These are phyloP conservation scores for Kuraishia cidri DNA, from an alignment of 805 yeast genomes.

Conservation along the genomic window DNA sequence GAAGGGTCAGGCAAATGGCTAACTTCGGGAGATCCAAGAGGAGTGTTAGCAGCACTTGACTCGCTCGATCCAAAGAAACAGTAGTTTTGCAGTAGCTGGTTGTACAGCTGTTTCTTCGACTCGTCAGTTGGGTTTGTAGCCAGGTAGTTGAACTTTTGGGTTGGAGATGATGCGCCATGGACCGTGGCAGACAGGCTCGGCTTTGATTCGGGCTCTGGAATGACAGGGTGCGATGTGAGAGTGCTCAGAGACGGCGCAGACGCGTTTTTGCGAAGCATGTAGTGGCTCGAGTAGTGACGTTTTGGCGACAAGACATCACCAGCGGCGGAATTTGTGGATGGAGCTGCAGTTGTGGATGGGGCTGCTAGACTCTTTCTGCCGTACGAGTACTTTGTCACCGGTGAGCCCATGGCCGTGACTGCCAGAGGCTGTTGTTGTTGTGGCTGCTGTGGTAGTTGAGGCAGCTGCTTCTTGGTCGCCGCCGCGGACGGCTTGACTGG, in stretches of 20 bases:
- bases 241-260: conserved; percentile 11
- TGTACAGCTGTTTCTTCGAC: conserved; percentile 4
- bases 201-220: too few relatives aligned
- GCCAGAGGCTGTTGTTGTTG: not conserved
- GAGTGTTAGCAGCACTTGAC: conserved; percentile 2
- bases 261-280: conserved; percentile 15
- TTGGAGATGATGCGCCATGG: conserved; percentile 1
- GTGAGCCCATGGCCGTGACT: not conserved
- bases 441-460: not conserved
- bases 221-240: not conserved
- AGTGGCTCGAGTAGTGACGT: conserved; percentile 11
- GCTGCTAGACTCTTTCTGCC: not conserved
- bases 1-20: not conserved
- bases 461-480: not conserved
- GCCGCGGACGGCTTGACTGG: not conserved
- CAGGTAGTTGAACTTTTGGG: conserved; percentile 2
- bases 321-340: not conserved
- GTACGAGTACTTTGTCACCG: not conserved
- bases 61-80: conserved; percentile 18
- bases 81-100: conserved; percentile 13
- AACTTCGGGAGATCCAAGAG: conserved; percentile 3
- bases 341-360: not conserved
- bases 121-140: conserved; percentile 11
- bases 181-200: too few relatives aligned
- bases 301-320: too few relatives aligned